Evolutionary conservation across 805 yeast genomes (phyloP).

Genomic region (Pichia heedii): DNA sequence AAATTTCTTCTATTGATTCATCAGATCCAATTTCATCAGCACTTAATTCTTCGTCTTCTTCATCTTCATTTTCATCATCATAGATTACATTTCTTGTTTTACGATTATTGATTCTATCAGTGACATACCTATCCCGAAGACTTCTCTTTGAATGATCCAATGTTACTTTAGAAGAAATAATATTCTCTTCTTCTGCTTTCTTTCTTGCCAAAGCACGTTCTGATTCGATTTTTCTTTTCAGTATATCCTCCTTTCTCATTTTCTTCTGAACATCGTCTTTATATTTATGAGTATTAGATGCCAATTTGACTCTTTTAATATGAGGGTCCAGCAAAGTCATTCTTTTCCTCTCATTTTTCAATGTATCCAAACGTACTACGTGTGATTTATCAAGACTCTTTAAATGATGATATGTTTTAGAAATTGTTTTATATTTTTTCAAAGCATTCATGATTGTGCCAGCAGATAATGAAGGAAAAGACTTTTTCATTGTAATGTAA

Average conservation of each 20-base stretch:
- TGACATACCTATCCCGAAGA: conserved; percentile 18
- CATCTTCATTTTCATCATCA: conserved; percentile 3
- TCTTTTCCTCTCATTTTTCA: not conserved
- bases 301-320: conserved; percentile 9
- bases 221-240: not conserved
- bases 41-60: conserved; percentile 2
- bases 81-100: not conserved
- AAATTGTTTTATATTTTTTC: conserved; percentile 23
- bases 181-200: conserved; percentile 14
- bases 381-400: conserved; percentile 1
- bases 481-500: conserved; percentile 23
- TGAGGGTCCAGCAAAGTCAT: not conserved
- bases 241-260: not conserved
- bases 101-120: not conserved
- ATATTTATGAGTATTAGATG: no score
- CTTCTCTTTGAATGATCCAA: conserved; percentile 12
- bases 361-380: not conserved
- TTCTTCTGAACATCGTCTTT: no score
- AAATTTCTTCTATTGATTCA: conserved; percentile 8
- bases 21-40: conserved; percentile 2
- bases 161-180: conserved; percentile 23
- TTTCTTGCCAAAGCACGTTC: conserved; percentile 6
- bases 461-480: conserved; percentile 25
- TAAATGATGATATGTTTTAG: conserved; percentile 25
- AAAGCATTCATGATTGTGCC: conserved; percentile 25